These are phyloP conservation scores for Keithomyces neogunnii DNA, from an alignment of 2,329 filamentous ascomycete species.

Conservation along the genomic window DNA sequence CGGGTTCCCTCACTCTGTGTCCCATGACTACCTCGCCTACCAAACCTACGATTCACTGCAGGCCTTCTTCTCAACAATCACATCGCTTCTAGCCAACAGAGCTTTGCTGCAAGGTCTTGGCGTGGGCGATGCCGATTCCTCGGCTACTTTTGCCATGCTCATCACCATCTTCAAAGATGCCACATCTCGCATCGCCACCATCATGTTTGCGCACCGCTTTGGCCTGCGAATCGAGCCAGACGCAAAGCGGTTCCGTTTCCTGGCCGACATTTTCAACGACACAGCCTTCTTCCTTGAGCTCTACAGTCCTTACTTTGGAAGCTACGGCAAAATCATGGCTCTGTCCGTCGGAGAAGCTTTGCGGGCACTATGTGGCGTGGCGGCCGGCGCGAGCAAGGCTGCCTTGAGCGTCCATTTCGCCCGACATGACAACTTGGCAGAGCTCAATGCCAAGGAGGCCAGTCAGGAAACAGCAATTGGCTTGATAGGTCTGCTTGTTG, in stretches of 20 bases:
- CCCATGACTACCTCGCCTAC: conserved; percentile 72
- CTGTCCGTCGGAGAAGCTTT: conserved; percentile 43
- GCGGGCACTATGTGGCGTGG: conserved; percentile 71
- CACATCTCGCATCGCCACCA: conserved; percentile 74
- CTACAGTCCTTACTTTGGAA: conserved; percentile 63
- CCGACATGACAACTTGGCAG: conserved; percentile 74
- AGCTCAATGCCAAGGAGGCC: conserved; percentile 90
- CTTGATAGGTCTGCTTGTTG: conserved; percentile 75
- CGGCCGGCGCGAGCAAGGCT: conserved; percentile 83
- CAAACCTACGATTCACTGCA: conserved; percentile 67
- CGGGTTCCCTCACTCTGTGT: conserved; percentile 83
- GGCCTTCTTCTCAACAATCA: conserved; percentile 77
- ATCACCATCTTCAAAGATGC: conserved; percentile 77
- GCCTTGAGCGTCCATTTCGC: conserved; percentile 90
- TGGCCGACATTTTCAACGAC: conserved; percentile 86
- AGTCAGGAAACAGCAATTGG: conserved; percentile 93
- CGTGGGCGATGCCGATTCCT: conserved; percentile 70
- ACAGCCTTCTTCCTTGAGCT: conserved; percentile 79
- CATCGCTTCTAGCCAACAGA: conserved; percentile 68
- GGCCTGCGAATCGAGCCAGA: conserved; percentile 81
- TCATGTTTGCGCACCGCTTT: conserved; percentile 74
- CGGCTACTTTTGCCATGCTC: conserved; percentile 72
- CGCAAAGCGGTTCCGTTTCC: conserved; percentile 80
- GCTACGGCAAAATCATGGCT: conserved; percentile 38
- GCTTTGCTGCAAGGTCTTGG: conserved; percentile 76